Evolutionary conservation across 768 basidiomycete genomes (phyloP), one percentile per base, ranked within the genome.

Genomic region (Lactarius trivialis): DNA sequence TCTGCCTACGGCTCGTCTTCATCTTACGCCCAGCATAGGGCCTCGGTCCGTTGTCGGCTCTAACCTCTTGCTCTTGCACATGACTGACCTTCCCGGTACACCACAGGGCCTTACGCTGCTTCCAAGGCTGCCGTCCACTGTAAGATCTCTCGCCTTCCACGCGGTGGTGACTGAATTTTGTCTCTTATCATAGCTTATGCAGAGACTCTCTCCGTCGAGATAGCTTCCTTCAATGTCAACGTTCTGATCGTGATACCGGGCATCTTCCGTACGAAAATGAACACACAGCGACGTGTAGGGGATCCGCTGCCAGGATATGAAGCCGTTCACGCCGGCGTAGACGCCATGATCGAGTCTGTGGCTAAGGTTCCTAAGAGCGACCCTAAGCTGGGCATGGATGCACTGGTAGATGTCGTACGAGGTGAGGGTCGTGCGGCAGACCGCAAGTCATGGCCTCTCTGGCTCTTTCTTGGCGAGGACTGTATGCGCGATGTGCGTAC

Each of bases 41-140:
- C 15, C 12, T 55, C 34, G 55, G 54, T 61, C 19, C 30, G 57
- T 51, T 21, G 33, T 51, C 19, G 26, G 14, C 26, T 39, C 2
- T 34, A 30, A 33, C 21, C 15, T 26, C 28, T 45, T 4, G 24
- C 9, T 12, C 33, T 37, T 37, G 19, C 26, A 49, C n/a, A 15
- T 8, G 2, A 4, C 30, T 53, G 14, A 43, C 34, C 3, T 28
- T n/a, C n/a, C 8, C 26, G 33, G 24, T 7, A 28, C 39, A 11
- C 21, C 5, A n/a, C 36, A 72, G 71, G 62, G 41, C 33, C 63
- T 30, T 74, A 71, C 32, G 56, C 59, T 14, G 61, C 68, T 2
- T 70, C 71, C 2, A 72, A 73, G 43, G 71, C 70, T 6, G 70
- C 71, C n/a, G 37, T 71, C 45, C 70, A 71, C 53, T 60, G 70